A percentile compares a stretch with the other conserved stretches of the same genome.
Evolutionary conservation across 1,284 basidiomycete species (phyloP).

Genomic region (Melampsora americana): DNA sequence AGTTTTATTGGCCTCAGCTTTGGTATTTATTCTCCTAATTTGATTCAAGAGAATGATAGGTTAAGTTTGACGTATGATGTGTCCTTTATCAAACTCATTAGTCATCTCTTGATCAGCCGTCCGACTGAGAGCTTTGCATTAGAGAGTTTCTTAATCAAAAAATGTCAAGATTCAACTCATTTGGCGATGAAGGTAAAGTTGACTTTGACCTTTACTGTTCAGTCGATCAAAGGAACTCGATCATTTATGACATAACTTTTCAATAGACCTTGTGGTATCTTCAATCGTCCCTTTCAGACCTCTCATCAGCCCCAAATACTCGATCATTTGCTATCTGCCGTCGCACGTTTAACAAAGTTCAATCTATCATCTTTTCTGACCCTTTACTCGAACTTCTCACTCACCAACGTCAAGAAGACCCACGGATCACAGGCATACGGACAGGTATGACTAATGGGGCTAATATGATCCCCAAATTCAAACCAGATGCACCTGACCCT

Average conservation of each 20-base stretch:
- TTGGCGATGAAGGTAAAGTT: slow-evolving; percentile 69
- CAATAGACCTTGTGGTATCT: slow-evolving; percentile 90
- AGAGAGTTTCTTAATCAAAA: slow-evolving; percentile 83
- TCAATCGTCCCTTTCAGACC: slow-evolving; percentile 86
- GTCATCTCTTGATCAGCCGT: slow-evolving; percentile 84
- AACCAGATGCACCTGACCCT: slow-evolving; percentile 48
- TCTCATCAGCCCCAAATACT: slow-evolving; percentile 63
- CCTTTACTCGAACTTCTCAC: slow-evolving; percentile 57
- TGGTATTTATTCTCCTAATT: slow-evolving; percentile 61
- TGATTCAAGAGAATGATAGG: neutral
- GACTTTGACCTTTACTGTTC: neutral
- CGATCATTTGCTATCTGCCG: slow-evolving; percentile 87
- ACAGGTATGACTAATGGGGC: slow-evolving; percentile 12
- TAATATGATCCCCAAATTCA: slow-evolving; percentile 26
- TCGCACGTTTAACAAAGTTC: slow-evolving; percentile 83
- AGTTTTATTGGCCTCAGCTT: slow-evolving; percentile 94
- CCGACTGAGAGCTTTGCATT: slow-evolving; percentile 84
- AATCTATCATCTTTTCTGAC: slow-evolving; percentile 95
- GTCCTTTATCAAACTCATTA: neutral
- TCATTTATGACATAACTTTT: neutral
- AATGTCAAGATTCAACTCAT: slow-evolving; percentile 82
- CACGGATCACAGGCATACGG: slow-evolving; percentile 24
- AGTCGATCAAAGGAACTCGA: neutral
- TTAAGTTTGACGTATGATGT: neutral
- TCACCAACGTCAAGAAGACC: slow-evolving; percentile 18